Evolutionary conservation across 441 rosid species (phyloP).

Genomic region (Populus hybrid): DNA sequence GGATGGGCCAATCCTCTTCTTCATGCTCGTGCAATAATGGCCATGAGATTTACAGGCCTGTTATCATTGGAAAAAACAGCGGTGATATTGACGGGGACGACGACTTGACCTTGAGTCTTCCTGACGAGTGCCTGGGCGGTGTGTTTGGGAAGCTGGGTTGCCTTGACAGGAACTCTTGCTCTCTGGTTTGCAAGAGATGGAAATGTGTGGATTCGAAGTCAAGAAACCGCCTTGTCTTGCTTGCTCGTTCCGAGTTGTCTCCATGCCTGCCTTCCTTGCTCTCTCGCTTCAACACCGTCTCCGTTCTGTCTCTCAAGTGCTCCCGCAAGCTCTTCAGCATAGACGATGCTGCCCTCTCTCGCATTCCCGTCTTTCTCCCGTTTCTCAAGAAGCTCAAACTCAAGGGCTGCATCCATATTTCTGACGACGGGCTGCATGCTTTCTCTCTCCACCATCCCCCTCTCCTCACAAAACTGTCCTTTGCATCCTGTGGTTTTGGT

Average conservation of each 20-base stretch:
- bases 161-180: conserved; percentile 34
- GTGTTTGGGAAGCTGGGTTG: conserved; percentile 25
- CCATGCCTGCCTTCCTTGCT: conserved; percentile 31
- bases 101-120: conserved; percentile 29
- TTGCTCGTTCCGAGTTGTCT: conserved; percentile 32
- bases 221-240: conserved; percentile 30
- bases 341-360: conserved; percentile 23
- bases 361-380: conserved; percentile 24
- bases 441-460: conserved; percentile 31
- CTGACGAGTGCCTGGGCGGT: conserved; percentile 41
- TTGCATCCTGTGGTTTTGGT: conserved; percentile 35
- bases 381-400: conserved; percentile 41
- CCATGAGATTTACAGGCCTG: not conserved
- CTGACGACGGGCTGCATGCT: conserved; percentile 35
- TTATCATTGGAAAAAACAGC: not conserved
- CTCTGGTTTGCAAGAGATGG: conserved; percentile 42
- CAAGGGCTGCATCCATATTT: conserved; percentile 36
- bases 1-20: not conserved
- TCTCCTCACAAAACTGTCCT: conserved; percentile 29
- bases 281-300: conserved; percentile 33
- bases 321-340: conserved; percentile 38
- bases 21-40: not conserved
- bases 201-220: conserved; percentile 34
- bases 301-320: conserved; percentile 38
- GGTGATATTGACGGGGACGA: not conserved